Evolutionary conservation across 768 basidiomycete genomes (phyloP), one percentile per base, ranked within the genome.

Genomic region (Lentinula boryana): DNA sequence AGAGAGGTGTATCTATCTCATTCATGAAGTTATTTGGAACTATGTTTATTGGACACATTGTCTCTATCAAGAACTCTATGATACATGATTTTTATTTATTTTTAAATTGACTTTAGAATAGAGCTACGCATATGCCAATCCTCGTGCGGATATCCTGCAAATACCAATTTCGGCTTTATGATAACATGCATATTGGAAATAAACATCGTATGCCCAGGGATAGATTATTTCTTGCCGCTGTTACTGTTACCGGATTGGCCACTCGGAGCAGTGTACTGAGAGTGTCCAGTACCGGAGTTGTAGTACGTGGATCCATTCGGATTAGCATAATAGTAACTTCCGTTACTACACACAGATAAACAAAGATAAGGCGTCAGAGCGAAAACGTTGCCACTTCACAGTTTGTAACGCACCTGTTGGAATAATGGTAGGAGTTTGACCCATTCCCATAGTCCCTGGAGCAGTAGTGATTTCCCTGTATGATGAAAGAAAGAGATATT

Each of bases 261-360:
- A 43, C 63, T 69, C 6, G 78, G 73, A 1, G 76, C 67, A 1
- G 77, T 79, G 68, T 80, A 79, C 62, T 70, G 61, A 13, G 73
- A 63, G 65, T 70, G 66, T 5, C 78, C 80, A 23, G 1, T 54
- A 0, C 75, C 77, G 16, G 18, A 69, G 67, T 78, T 74, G 65
- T 78, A 74, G 66, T 81, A 80, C 2, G 69, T 79, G 2, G 75
- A 77, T 1, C 76, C 73, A 44, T 80, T 69, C 33, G 78, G 67
- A 68, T 81, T 81, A 32, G 60, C 68, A 67, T 81, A 80, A 62
- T 81, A 79, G 70, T 80, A 80, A 50, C 74, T 72, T 10, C 78
- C 79, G 41, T 80, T 48, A 18, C 75, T 76, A 31, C 32, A 4
- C n/a, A 60, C 27, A 53, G 4, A 13, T 12, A 43, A 6, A 43